Conservation (phyloP, 2,329 filamentous ascomycete species). For the Pseudophaeomoniella oleicola region DNA sequence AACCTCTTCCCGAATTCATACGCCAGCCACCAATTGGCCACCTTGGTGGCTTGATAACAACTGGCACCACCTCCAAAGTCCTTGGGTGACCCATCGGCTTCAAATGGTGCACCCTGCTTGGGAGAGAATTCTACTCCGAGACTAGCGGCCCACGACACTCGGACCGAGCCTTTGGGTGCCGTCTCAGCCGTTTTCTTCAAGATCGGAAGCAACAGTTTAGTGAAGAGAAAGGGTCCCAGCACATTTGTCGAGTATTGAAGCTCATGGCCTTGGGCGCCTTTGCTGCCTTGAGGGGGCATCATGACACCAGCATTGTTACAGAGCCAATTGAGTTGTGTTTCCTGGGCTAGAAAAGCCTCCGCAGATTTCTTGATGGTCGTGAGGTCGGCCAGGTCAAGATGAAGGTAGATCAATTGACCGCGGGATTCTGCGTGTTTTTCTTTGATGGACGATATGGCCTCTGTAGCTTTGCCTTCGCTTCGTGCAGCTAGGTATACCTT, state of each 20-base stretch:
- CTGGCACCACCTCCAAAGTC: slow-evolving; percentile 9
- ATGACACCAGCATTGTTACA: slow-evolving; percentile 19
- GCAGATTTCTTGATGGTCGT: slow-evolving; percentile 23
- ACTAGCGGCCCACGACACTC: slow-evolving; percentile 20
- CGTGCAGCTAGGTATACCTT: slow-evolving; percentile 14
- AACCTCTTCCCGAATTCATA: slow-evolving; percentile 16
- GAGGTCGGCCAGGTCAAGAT: slow-evolving; percentile 24
- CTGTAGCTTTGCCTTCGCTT: slow-evolving; percentile 15
- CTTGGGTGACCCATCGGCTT: slow-evolving; percentile 13
- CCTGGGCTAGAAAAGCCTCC: slow-evolving; percentile 19
- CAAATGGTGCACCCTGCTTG: slow-evolving; percentile 10
- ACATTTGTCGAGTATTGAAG: slow-evolving; percentile 25
- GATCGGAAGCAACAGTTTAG: slow-evolving; percentile 20
- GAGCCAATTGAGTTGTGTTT: slow-evolving; percentile 24
- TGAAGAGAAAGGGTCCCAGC: slow-evolving; percentile 25
- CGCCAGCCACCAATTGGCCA: slow-evolving; percentile 19
- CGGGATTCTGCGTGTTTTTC: slow-evolving; percentile 6
- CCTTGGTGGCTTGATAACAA: slow-evolving; percentile 22
- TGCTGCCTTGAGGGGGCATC: slow-evolving; percentile 17
- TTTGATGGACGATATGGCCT: slow-evolving; percentile 15
- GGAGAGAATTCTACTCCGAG: slow-evolving; percentile 8
- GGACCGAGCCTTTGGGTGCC: slow-evolving; percentile 13
- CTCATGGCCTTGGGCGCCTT: slow-evolving; percentile 18
- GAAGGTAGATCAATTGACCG: slow-evolving; percentile 15
- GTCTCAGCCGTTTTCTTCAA: slow-evolving; percentile 16